Evolutionary conservation across 2,329 filamentous ascomycete genomes (phyloP), one percentile per base, ranked within the genome.

Genomic region (Phialophora verrucosa): DNA sequence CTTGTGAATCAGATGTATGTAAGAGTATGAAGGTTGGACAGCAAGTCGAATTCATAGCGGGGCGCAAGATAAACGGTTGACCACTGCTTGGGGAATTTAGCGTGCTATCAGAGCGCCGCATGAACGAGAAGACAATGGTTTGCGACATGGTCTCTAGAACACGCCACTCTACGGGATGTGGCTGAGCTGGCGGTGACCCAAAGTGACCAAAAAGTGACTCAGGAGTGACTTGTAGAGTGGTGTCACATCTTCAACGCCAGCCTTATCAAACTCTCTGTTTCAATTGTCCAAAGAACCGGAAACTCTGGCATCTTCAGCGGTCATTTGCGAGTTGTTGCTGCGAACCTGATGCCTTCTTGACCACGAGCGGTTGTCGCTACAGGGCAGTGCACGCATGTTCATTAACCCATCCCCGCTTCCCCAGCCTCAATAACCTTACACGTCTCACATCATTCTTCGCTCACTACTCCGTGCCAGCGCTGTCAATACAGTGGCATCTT

Each of bases 1-100:
- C 51, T 20, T 50, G 57, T 32, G 49, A 29, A 14, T 50, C 57
- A 32, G 31, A 27, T 50, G 47, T 50, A 20, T 59, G 57, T 59
- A 59, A 29, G 14, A 59, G 42, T 50, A 50, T 50, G 25, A 50
- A 44, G 27, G 42, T 50, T 59, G 57, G 25, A 50, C 57, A 59
- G 57, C 57, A 44, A 49, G 57, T 49, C 47, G 42, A 31, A 49
- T 23, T 51, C 57, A 49, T 59, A 59, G 57, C 57, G 44, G 44
- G 57, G 57, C 57, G 57, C 44, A 51, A 27, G 49, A 27, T 7
- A 27, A 14, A 29, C 20, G 49, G 12, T 27, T 51, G 20, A 23
- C 25, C 49, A 51, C 14, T 51, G 25, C 20, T 51, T 27, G 49
- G 14, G 44, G 23, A 14, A 11, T 25, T 29, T 29, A 12, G 20